Conservation (phyloP, 192 early-diverging fungal genomes). For the Geranomyces variabilis region DNA sequence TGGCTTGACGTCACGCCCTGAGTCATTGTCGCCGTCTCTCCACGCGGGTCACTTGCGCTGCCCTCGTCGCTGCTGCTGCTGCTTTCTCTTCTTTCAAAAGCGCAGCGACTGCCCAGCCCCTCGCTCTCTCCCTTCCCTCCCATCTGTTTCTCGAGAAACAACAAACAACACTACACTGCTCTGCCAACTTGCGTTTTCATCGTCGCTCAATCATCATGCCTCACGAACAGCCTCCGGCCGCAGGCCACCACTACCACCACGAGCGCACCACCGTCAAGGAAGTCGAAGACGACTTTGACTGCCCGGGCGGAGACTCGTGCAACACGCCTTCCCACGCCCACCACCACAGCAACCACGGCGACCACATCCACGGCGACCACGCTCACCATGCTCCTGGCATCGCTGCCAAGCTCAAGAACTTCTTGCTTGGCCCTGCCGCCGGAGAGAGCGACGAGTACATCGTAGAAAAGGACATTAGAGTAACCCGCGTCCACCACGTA, state of each 20-base stretch:
- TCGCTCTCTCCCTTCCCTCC: no score
- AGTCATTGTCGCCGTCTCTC: no score
- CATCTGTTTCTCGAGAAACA: no score
- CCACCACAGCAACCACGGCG: not conserved
- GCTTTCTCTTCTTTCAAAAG: no score
- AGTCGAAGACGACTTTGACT: constrained; percentile 18
- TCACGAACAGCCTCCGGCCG: not conserved
- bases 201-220: not conserved
- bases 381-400: constrained; percentile 13
- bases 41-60: no score
- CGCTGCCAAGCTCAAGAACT: constrained; percentile 20
- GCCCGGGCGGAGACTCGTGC: not conserved
- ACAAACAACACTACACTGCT: no score
- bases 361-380: not conserved
- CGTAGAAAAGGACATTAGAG: constrained; percentile 12
- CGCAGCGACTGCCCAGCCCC: no score
- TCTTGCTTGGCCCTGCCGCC: constrained; percentile 18
- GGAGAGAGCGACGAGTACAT: constrained; percentile 1
- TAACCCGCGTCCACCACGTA: not conserved
- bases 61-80: no score
- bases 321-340: not conserved
- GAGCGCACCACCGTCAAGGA: constrained; percentile 32
- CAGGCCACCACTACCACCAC: constrained; percentile 25
- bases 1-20: no score
- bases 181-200: no score